Evolutionary conservation across 2,329 filamentous ascomycete species (phyloP).

Genomic region (Pseudocercospora eumusae): DNA sequence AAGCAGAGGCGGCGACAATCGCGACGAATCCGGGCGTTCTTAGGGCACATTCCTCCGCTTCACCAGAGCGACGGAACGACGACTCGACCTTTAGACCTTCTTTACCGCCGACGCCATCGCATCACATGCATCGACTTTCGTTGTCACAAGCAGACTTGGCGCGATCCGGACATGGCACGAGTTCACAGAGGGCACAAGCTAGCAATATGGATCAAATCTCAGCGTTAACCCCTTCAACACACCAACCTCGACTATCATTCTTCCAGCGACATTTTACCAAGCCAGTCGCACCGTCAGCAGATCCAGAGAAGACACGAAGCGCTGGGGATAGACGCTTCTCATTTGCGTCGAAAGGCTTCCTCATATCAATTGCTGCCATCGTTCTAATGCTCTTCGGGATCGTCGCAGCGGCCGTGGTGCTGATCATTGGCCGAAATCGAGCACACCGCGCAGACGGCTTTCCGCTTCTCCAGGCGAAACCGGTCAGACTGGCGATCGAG

Average conservation of each 20-base stretch:
- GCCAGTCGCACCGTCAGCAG: constrained; percentile 9
- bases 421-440: constrained; percentile 14
- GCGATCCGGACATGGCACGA: constrained; percentile 4
- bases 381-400: constrained; percentile 30
- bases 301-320: constrained; percentile 22
- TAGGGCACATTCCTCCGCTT: constrained; percentile 9
- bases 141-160: constrained; percentile 10
- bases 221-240: background rate
- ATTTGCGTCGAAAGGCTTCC: constrained; percentile 32
- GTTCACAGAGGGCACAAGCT: background rate
- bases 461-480: constrained; percentile 12
- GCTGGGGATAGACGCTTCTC: constrained; percentile 29
- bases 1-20: background rate
- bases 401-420: constrained; percentile 31
- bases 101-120: background rate
- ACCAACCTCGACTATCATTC: constrained; percentile 26
- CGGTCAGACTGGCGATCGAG: constrained; percentile 31
- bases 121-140: constrained; percentile 8
- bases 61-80: background rate
- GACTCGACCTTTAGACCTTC: background rate
- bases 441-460: background rate
- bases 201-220: constrained; percentile 1
- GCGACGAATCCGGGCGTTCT: constrained; percentile 8
- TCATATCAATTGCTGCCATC: constrained; percentile 22
- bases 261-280: constrained; percentile 33